Evolutionary conservation across 2,329 filamentous ascomycete genomes (phyloP).

Genomic region (Lasiodiplodia gonubiensis): DNA sequence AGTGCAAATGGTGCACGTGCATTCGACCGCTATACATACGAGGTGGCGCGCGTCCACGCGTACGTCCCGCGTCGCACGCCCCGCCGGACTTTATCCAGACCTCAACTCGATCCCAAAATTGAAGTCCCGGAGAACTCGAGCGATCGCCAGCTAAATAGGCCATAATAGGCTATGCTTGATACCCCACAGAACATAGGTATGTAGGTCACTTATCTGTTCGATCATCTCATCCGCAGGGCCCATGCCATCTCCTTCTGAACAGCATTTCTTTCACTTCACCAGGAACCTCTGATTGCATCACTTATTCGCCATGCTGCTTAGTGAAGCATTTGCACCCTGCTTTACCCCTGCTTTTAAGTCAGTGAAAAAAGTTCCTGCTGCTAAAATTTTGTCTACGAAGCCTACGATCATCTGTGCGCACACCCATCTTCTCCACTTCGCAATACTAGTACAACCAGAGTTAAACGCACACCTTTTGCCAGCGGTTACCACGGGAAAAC

Average conservation of each 20-base stretch:
- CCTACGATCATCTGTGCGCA: not conserved
- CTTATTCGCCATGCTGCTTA: not conserved
- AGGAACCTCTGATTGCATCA: not conserved
- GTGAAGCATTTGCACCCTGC: not conserved
- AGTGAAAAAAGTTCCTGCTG: not conserved
- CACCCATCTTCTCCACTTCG: not conserved
- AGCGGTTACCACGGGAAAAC: not conserved
- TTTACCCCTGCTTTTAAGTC: not conserved
- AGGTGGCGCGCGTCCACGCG: conserved; percentile 11
- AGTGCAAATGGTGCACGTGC: not conserved
- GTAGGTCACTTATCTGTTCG: not conserved
- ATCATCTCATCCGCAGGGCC: not conserved
- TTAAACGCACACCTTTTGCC: not conserved
- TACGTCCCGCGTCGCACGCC: conserved; percentile 15
- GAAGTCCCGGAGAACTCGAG: too few relatives aligned
- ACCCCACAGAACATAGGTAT: not conserved
- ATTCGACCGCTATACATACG: not conserved
- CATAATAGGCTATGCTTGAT: not conserved
- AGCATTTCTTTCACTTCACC: not conserved
- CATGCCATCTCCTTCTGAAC: not conserved
- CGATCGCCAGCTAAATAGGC: not conserved
- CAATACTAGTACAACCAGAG: not conserved
- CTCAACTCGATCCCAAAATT: conserved; percentile 5
- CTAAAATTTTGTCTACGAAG: not conserved
- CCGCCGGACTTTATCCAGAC: conserved; percentile 21